Evolutionary conservation across 306 rosid species (phyloP), one percentile per base, ranked within the genome.

Genomic region (Alnus rubra): DNA sequence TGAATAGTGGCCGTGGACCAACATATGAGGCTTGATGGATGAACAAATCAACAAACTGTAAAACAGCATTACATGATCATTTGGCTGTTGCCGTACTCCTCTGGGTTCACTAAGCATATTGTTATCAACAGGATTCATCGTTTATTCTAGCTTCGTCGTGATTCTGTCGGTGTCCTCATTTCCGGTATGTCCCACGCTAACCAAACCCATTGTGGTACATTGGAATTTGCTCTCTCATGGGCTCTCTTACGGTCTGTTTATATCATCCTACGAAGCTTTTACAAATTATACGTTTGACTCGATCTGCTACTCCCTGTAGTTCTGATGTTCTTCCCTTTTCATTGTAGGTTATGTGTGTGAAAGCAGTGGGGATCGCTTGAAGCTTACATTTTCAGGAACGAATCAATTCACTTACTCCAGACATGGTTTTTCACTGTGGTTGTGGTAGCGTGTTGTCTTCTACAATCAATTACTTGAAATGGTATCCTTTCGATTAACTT

Each of bases 391-490:
- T 83, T 85, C 86, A 71, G 96, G 96, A 85, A 35, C 7, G 74
- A 95, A 95, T 79, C 99, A 95, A 64, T 91, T 95, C 68, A 79
- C 56, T 19, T 91, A 85, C 88, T 91, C 47, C 78, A 95, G 74
- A 89, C 98, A 16, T 95, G 99, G 99, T 16, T 89, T 79, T 93
- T 95, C 72, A 80, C 92, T 0, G 2, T 85, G 75, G 18, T 90
- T 56, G 86, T 95, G 23, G 1, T 69, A 59, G 87, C 68, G 8
- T 90, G 91, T 70, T 89, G 98, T 74, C 75, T 95, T 75, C 33
- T 87, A 81, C 99, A 95, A 86, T 95, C 64, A 93, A 87, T 87
- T 95, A 92, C 86, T 86, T 95, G 85, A 95, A 95, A 95, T 86
- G 99, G 99, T 93, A 74, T 62, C 11, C 50, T 18, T 68, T 59